Conservation (phyloP, 495 filamentous ascomycete species). For the Amphirosellinia nigrospora region DNA sequence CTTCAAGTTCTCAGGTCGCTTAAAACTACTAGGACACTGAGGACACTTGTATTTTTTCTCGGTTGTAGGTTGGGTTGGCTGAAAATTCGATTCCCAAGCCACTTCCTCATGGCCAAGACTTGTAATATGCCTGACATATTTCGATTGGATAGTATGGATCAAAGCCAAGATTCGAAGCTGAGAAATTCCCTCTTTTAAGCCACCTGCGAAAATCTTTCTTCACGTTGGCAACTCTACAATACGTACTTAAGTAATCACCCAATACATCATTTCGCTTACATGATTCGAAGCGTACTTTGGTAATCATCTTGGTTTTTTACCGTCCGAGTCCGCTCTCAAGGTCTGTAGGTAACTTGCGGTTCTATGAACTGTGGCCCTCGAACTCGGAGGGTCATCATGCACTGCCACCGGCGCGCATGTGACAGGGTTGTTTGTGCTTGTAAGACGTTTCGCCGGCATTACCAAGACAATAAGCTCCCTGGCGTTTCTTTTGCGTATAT, state of each 20-base stretch:
- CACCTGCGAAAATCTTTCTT: background rate
- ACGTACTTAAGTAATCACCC: background rate
- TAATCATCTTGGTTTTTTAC: background rate
- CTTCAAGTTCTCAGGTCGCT: slow-evolving; percentile 73
- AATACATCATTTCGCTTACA: background rate
- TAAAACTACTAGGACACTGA: slow-evolving; percentile 63
- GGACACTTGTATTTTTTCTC: slow-evolving; percentile 51
- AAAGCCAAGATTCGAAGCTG: slow-evolving; percentile 18
- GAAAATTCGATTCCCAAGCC: background rate
- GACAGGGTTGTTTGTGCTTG: slow-evolving; percentile 6
- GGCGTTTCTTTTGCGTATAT: background rate
- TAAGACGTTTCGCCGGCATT: background rate
- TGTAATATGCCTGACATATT: background rate
- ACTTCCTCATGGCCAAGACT: slow-evolving; percentile 18
- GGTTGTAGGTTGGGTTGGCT: slow-evolving; percentile 7
- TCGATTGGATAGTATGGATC: slow-evolving; percentile 1
- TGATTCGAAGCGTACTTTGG: background rate
- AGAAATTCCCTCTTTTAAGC: slow-evolving; percentile 10
- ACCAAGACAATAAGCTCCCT: background rate
- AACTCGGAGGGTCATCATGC: background rate
- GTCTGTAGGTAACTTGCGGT: background rate
- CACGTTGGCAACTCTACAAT: background rate
- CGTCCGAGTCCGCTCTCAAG: background rate
- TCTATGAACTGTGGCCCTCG: background rate
- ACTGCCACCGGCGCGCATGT: slow-evolving; percentile 14